Evolutionary conservation across 192 early-diverging fungal species (phyloP).

Genomic region (Helicostylum pulchrum): DNA sequence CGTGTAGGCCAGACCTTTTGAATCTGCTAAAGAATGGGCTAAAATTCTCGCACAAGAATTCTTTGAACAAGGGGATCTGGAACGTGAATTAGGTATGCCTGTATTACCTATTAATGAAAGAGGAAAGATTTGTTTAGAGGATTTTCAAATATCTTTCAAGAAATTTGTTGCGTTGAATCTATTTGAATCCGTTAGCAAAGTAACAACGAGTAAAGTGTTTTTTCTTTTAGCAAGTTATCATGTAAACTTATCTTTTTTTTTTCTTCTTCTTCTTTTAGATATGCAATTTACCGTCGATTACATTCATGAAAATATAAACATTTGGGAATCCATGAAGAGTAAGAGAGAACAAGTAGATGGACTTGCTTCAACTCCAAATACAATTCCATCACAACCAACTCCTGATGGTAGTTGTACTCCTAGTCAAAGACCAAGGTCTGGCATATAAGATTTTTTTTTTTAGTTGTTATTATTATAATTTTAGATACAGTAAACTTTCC

Average conservation of each 20-base stretch:
- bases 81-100: constrained; percentile 65
- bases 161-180: constrained; percentile 46
- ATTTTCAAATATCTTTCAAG: constrained; percentile 53
- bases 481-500: too few relatives aligned
- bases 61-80: constrained; percentile 71
- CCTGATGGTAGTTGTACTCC: neutral
- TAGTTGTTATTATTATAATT: too few relatives aligned
- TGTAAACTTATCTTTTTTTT: neutral
- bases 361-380: neutral
- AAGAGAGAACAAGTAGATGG: neutral
- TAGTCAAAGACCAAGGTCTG: neutral
- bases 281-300: constrained; percentile 29
- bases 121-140: constrained; percentile 40
- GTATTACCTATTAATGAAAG: constrained; percentile 48
- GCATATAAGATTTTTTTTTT: neutral
- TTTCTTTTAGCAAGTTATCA: neutral
- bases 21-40: constrained; percentile 69
- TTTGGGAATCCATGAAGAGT: constrained; percentile 27
- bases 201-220: constrained; percentile 43
- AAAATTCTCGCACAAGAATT: constrained; percentile 67
- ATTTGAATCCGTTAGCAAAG: constrained; percentile 41
- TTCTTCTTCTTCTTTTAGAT: constrained; percentile 14
- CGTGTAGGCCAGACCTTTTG: constrained; percentile 61
- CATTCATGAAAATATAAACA: constrained; percentile 26
- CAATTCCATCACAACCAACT: constrained; percentile 1